phyloP scores from a whole-genome alignment of 345 rosid species.

The Syzygium jambos region DNA sequence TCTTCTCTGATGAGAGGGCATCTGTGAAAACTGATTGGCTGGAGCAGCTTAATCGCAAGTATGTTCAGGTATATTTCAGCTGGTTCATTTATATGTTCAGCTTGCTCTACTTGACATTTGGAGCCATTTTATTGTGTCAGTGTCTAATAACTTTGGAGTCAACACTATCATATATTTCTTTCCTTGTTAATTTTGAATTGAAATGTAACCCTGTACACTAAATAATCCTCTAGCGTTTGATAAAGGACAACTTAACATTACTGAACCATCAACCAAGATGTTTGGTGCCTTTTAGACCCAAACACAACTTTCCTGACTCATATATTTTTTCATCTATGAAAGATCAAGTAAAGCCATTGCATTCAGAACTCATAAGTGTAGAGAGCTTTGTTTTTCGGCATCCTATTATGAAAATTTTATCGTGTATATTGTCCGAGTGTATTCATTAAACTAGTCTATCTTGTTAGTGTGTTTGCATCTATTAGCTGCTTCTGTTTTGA shows the following conservation, averaged over 20 bases:
- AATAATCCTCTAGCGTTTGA: not conserved
- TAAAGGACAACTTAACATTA: not conserved
- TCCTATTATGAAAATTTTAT: not conserved
- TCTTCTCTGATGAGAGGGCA: slow-evolving; percentile 63
- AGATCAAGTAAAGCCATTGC: not conserved
- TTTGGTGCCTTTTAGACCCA: not conserved
- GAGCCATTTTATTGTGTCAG: not conserved
- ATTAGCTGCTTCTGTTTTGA: not conserved
- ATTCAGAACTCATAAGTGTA: not conserved
- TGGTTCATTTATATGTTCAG: not conserved
- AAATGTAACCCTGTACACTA: not conserved
- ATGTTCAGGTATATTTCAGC: slow-evolving; percentile 62
- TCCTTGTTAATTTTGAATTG: not conserved
- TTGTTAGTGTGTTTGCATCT: not conserved
- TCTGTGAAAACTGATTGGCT: slow-evolving; percentile 92
- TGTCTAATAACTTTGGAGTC: not conserved
- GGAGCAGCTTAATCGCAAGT: slow-evolving; percentile 86
- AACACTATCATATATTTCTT: not conserved
- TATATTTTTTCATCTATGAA: not conserved
- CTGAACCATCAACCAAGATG: not conserved
- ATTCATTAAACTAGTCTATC: not conserved
- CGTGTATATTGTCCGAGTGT: not conserved
- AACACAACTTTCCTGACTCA: not conserved
- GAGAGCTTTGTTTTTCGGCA: not conserved
- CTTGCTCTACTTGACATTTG: not conserved